Evolutionary conservation across 345 rosid genomes (phyloP).

Genomic region (Noccaea caerulescens): DNA sequence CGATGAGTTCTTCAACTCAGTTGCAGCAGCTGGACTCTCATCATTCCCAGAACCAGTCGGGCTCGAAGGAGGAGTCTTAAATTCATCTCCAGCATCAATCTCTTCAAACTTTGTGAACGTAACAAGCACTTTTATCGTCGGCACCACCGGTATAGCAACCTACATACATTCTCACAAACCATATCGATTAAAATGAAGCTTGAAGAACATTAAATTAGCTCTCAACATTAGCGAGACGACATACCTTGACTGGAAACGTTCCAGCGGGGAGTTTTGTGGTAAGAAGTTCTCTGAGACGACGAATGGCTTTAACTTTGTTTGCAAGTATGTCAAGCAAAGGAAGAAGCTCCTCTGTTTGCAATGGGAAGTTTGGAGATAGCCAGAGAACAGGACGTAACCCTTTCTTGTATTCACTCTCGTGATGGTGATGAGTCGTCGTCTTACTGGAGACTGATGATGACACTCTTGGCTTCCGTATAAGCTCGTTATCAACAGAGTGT

Average conservation of each 20-base stretch:
- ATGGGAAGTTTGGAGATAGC: constrained; percentile 85
- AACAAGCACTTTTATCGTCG: constrained; percentile 85
- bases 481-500: constrained; percentile 80
- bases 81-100: constrained; percentile 78
- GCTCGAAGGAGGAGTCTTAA: constrained; percentile 90
- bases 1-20: constrained; percentile 56
- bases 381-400: constrained; percentile 92
- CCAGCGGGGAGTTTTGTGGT: constrained; percentile 94
- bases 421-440: constrained; percentile 43
- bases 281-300: constrained; percentile 91
- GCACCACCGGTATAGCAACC: constrained; percentile 98
- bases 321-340: constrained; percentile 98
- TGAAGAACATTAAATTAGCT: neutral
- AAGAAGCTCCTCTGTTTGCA: constrained; percentile 91
- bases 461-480: constrained; percentile 53
- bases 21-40: constrained; percentile 64
- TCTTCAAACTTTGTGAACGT: constrained; percentile 96
- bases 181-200: neutral
- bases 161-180: constrained; percentile 37
- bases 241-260: constrained; percentile 95
- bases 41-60: constrained; percentile 55
- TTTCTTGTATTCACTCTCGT: constrained; percentile 92
- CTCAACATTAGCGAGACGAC: neutral
- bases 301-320: constrained; percentile 95
- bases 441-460: constrained; percentile 45